Evolutionary conservation across 139 green algal species (phyloP).

Genomic region (Prasinococcaceae sp.): DNA sequence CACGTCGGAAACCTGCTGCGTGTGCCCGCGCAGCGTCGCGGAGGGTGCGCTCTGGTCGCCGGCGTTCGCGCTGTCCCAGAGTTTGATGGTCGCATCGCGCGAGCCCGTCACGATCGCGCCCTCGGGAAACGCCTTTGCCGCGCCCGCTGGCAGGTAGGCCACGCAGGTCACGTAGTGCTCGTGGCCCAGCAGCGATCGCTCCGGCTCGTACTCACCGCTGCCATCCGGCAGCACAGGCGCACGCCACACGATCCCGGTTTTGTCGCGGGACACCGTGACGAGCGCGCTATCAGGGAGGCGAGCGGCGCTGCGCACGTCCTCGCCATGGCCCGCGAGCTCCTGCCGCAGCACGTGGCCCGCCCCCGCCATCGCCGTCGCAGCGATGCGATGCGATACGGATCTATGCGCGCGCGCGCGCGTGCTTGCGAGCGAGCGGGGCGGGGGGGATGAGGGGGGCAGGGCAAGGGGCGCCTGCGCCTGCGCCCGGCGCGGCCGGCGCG

Average conservation of each 20-base stretch:
- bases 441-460: too few species aligned
- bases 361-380: too few species aligned
- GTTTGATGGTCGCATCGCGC: conserved; percentile 50
- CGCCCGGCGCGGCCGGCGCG: too few species aligned
- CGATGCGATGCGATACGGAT: too few species aligned
- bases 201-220: conserved; percentile 9
- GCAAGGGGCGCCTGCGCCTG: too few species aligned
- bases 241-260: conserved; percentile 32
- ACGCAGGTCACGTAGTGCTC: conserved; percentile 60
- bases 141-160: conserved; percentile 30
- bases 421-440: too few species aligned
- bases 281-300: too few species aligned
- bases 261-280: conserved; percentile 55
- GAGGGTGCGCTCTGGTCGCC: too few species aligned
- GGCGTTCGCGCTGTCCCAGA: conserved; percentile 70
- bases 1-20: conserved; percentile 57
- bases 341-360: too few species aligned
- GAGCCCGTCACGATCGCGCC: conserved; percentile 62
- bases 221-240: neutral
- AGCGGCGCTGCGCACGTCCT: too few species aligned
- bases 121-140: conserved; percentile 8
- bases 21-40: conserved; percentile 41
- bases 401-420: too few species aligned
- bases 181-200: conserved; percentile 45
- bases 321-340: too few species aligned